These are phyloP conservation scores for Martiniozyma asiatica DNA, from an alignment of 1,139 yeast species.

Conservation along the genomic window DNA sequence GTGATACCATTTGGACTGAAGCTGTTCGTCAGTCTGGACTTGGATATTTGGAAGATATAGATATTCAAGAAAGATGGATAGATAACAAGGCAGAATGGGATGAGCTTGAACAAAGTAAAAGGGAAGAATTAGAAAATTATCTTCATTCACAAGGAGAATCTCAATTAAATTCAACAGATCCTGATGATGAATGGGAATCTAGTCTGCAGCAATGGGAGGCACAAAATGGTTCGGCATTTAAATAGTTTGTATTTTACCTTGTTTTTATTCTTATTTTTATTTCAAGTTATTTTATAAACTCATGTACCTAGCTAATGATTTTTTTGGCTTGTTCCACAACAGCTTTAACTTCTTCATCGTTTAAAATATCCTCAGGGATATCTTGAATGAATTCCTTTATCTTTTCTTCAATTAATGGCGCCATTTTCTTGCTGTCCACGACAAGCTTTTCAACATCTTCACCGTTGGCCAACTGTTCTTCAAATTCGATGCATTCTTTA, in stretches of 20 bases:
- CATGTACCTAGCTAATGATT: conserved; percentile 1
- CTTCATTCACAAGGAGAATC: conserved; percentile 11
- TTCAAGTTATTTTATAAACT: too few species aligned
- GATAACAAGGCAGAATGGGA: conserved; percentile 75
- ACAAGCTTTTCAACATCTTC: conserved; percentile 28
- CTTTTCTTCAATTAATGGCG: conserved; percentile 18
- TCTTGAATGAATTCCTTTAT: conserved; percentile 15
- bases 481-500: conserved; percentile 51
- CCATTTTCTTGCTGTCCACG: conserved; percentile 20
- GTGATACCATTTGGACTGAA: conserved; percentile 93
- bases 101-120: conserved; percentile 39
- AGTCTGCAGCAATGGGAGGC: conserved; percentile 58
- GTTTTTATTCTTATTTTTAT: too few species aligned
- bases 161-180: conserved; percentile 30
- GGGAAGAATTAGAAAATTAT: conserved; percentile 22
- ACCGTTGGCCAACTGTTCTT: conserved; percentile 41
- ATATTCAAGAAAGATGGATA: conserved; percentile 93
- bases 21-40: conserved; percentile 57
- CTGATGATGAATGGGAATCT: conserved; percentile 62
- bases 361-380: conserved; percentile 13
- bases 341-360: conserved; percentile 9
- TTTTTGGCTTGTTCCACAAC: conserved; percentile 12
- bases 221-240: too few species aligned
- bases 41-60: conserved; percentile 42
- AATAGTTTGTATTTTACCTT: too few species aligned